Evolutionary conservation across 164 flowering plant species (phyloP), one percentile per base, ranked within the genome.

Genomic region (Umbilicus rupestris): DNA sequence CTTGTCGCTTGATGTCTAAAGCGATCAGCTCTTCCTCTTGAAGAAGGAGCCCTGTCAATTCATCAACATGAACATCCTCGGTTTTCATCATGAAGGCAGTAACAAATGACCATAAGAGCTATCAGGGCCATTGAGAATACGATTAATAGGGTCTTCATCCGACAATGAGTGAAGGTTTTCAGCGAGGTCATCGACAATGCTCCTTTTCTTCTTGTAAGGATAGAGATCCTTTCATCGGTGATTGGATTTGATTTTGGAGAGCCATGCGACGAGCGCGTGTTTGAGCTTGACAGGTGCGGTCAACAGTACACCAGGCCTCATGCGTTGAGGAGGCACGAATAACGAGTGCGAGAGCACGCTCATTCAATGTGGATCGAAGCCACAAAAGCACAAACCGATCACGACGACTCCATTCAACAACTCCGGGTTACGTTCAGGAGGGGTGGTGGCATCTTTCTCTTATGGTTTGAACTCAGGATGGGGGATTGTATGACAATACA

Each of bases 251-350:
- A 9, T 28, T 58, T 58, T 58, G 3, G 19, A 58, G 63, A 1
- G 63, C 0, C 63, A 58, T 58, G 29, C 63, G 35, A 7, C 63
- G 63, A 24, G 63, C 63, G 7, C 35, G 30, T 28, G 63, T 58
- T 31, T 58, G 63, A 6, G 63, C 63, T 58, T 58, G 63, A 58
- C 12, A 58, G 6, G 63, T 28, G 63, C 63, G 63, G 35, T 58
- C 63, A 58, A 57, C 29, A 6, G 63, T 58, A 16, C 7, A 15
- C 63, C 63, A 58, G 3, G 35, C 63, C 12, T 2, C 30, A 30
- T 58, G 35, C 20, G 63, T 3, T 20, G 63, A 58, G 35, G 29
- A 28, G 5, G 35, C 30, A 58, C 63, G 63, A 1, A 31, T 8
- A 58, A 58, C 63, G 5, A 58, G 35, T 28, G 63, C 16, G 12